Percentiles rank a stretch among this genome's conserved stretches.
These are phyloP conservation scores for Prinsepia uniflora DNA, from an alignment of 306 rosid species.

Conservation along the genomic window DNA sequence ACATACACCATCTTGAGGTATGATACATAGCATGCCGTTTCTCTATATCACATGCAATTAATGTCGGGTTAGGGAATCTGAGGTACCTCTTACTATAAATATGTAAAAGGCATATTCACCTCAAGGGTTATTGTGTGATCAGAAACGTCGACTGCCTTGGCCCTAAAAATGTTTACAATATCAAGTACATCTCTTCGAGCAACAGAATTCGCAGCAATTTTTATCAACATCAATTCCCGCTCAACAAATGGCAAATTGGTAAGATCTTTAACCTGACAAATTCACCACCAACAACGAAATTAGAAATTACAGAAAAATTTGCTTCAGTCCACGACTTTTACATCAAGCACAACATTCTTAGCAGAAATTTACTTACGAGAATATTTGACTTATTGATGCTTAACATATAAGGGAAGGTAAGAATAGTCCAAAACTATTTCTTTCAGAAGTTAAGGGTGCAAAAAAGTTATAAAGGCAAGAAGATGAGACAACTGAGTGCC, in stretches of 20 bases:
- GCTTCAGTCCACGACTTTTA: background rate
- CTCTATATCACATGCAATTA: background rate
- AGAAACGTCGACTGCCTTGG: conserved; percentile 77
- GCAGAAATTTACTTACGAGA: background rate
- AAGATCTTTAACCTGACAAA: conserved; percentile 61
- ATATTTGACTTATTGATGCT: background rate
- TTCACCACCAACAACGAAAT: conserved; percentile 4
- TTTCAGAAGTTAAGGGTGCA: background rate
- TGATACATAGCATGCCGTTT: background rate
- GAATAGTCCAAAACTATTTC: background rate
- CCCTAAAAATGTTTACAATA: conserved; percentile 80
- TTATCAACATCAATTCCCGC: conserved; percentile 75
- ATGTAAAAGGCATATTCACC: conserved; percentile 37
- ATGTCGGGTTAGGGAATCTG: background rate
- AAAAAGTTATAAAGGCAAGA: background rate
- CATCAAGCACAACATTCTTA: background rate
- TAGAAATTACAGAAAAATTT: background rate
- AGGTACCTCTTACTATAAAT: background rate
- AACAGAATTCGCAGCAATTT: conserved; percentile 74
- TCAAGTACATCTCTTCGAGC: conserved; percentile 84
- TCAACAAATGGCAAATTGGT: conserved; percentile 83
- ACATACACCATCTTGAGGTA: background rate
- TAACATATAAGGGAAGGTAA: background rate
- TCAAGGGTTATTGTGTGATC: conserved; percentile 79
- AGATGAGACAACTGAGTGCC: background rate